A percentile compares a stretch with the other conserved stretches of the same genome.
Evolutionary conservation across 2,329 filamentous ascomycete genomes (phyloP).

Genomic region (Xylariaceae sp.): DNA sequence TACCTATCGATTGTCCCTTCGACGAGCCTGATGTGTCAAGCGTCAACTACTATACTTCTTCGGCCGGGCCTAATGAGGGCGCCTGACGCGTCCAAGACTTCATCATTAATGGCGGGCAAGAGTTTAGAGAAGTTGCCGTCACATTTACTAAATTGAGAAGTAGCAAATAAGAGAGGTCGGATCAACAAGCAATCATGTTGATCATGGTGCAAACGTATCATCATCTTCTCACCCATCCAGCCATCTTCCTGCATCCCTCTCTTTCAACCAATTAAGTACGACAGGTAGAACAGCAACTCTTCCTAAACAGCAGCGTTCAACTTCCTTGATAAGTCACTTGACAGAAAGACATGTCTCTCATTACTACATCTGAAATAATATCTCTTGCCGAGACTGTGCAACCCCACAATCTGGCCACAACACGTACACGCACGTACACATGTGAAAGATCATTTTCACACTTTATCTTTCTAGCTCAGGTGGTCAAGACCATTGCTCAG

Average conservation of each 20-base stretch:
- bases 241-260: conserved; percentile 4
- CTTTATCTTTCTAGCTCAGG: conserved; percentile 11
- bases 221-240: conserved; percentile 6
- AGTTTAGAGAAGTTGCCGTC: neutral
- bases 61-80: too few relatives aligned
- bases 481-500: too few relatives aligned
- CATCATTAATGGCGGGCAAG: neutral
- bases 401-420: conserved; percentile 15
- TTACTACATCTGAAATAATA: conserved; percentile 10
- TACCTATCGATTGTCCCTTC: neutral
- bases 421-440: conserved; percentile 9
- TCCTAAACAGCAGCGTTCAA: neutral
- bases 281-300: neutral
- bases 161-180: neutral
- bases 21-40: neutral
- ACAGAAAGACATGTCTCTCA: conserved; percentile 21
- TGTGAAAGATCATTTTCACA: conserved; percentile 19
- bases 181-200: conserved; percentile 4
- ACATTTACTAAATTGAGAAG: neutral
- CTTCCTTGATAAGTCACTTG: conserved; percentile 20
- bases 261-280: neutral
- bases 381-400: conserved; percentile 21
- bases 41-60: neutral
- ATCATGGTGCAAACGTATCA: conserved; percentile 5
- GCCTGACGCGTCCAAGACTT: too few relatives aligned